phyloP scores from a whole-genome alignment of 345 rosid genomes.

The Reutealis trisperma region DNA sequence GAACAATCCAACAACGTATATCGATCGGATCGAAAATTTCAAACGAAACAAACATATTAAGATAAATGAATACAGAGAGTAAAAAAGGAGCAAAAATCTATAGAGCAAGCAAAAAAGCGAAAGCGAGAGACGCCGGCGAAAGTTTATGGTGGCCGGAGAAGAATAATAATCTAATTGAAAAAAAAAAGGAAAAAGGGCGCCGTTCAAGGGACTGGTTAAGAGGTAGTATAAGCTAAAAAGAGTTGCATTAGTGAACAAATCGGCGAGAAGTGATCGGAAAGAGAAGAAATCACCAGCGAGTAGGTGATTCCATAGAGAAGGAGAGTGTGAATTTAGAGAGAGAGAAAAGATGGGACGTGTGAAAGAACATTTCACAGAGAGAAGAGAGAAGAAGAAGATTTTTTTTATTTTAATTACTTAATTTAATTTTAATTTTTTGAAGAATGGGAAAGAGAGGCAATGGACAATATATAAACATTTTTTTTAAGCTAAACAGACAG shows the following conservation, averaged over 20 bases:
- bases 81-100: no score
- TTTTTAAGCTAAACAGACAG: background rate
- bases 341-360: conserved; percentile 36
- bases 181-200: conserved; percentile 12
- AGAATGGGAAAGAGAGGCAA: conserved; percentile 14
- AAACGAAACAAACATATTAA: conserved; percentile 13
- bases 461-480: conserved; percentile 35
- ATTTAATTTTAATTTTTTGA: background rate
- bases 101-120: no score
- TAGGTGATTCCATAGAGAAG: conserved; percentile 13
- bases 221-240: background rate
- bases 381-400: no score
- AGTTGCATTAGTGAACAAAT: background rate
- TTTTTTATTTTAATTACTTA: no score
- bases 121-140: background rate
- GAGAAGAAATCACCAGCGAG: conserved; percentile 28
- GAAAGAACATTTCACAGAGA: conserved; percentile 43
- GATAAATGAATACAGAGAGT: background rate
- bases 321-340: background rate
- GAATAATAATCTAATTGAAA: background rate
- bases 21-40: conserved; percentile 25
- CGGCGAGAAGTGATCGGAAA: background rate
- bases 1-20: conserved; percentile 23
- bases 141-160: conserved; percentile 11
- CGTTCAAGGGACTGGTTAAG: background rate